Percentiles rank a stretch among this genome's conserved stretches.
Evolutionary conservation across 1,139 yeast species (phyloP).

Genomic region (Candida smagusa): DNA sequence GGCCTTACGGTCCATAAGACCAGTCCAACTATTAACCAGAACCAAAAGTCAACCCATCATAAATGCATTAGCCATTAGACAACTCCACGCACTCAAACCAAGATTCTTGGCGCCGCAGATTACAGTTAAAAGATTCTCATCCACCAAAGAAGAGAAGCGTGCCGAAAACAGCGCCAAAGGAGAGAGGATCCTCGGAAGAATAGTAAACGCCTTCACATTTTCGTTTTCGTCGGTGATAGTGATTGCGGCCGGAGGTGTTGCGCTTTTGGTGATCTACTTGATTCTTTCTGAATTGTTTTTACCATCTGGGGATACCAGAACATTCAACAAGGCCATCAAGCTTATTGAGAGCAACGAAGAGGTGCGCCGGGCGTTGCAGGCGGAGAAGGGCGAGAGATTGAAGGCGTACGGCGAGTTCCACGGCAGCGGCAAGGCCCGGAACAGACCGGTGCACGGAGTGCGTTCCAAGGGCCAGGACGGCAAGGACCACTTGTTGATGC

Average conservation of each 20-base stretch:
- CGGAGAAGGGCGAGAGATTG: conserved; percentile 55
- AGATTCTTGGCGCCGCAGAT: neutral
- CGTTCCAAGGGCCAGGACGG: conserved; percentile 65
- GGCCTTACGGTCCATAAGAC: conserved; percentile 2
- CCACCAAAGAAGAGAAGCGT: conserved; percentile 26
- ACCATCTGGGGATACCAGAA: conserved; percentile 88
- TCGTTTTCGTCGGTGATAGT: conserved; percentile 60
- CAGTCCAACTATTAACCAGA: conserved; percentile 5
- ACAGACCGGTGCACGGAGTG: conserved; percentile 70
- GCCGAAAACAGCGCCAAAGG: conserved; percentile 30
- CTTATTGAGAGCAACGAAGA: conserved; percentile 65
- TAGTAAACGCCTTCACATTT: conserved; percentile 59
- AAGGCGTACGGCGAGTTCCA: conserved; percentile 74
- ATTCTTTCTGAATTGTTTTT: conserved; percentile 75
- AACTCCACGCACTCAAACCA: neutral
- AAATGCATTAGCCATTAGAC: neutral
- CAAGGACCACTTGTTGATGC: conserved; percentile 76
- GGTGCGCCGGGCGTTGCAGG: conserved; percentile 57
- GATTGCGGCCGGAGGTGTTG: conserved; percentile 64
- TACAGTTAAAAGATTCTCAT: conserved; percentile 12
- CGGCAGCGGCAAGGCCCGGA: conserved; percentile 80
- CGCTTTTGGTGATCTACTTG: conserved; percentile 69
- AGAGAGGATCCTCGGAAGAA: conserved; percentile 30
- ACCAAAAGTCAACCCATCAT: neutral
- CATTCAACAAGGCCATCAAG: conserved; percentile 82